Percentiles rank a stretch among this genome's conserved stretches.
These are phyloP conservation scores for Penicillium daleae DNA, from an alignment of 495 filamentous ascomycete genomes.

Conservation along the genomic window DNA sequence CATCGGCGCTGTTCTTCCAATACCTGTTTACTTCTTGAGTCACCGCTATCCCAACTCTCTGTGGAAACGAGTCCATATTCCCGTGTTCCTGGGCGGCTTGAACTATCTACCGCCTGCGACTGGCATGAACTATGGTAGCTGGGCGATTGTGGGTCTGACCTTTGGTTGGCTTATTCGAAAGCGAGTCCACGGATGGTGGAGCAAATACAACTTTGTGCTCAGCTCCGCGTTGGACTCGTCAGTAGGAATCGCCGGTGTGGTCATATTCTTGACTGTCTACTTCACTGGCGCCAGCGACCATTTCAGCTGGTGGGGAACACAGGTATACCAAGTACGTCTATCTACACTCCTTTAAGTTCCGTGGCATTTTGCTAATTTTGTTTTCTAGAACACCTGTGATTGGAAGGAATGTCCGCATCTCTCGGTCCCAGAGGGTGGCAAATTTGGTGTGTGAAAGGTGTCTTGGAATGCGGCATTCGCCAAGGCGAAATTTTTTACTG, in stretches of 20 bases:
- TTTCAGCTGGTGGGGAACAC: conserved; percentile 70
- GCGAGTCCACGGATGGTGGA: conserved; percentile 70
- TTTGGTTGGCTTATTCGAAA: conserved; percentile 14
- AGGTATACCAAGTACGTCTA: background rate
- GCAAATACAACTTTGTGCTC: conserved; percentile 85
- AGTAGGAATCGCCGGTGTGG: conserved; percentile 72
- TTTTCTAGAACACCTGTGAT: conserved; percentile 46
- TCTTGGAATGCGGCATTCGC: background rate
- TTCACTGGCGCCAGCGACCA: conserved; percentile 63
- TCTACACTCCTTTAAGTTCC: background rate
- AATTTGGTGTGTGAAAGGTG: conserved; percentile 18
- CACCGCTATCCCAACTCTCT: background rate
- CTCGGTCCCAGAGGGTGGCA: conserved; percentile 21
- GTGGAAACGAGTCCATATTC: background rate
- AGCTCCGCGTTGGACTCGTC: conserved; percentile 79
- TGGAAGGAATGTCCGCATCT: conserved; percentile 29
- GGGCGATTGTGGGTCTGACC: background rate
- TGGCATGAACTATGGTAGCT: background rate
- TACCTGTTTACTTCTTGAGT: background rate
- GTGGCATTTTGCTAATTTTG: conserved; percentile 35
- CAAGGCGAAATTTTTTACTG: too few relatives aligned
- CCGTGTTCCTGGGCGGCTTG: background rate
- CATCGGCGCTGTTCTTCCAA: background rate
- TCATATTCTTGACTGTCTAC: conserved; percentile 80
- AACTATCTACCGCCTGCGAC: background rate